Evolutionary conservation across 257 asterid species (phyloP).

Genomic region (Penstemon newberryi): DNA sequence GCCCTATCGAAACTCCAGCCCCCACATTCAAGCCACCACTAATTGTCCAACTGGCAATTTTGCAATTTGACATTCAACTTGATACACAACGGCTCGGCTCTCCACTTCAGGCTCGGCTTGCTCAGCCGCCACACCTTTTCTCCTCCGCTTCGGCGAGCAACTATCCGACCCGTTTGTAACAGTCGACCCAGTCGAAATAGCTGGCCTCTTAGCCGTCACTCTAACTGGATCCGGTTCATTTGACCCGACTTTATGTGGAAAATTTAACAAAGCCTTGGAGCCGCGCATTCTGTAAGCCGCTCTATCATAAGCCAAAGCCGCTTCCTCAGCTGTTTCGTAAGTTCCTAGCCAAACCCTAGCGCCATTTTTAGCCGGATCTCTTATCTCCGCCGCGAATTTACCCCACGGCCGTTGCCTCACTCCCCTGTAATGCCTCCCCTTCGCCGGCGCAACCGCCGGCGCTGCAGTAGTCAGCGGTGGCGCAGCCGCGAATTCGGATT

Average conservation of each 20-base stretch:
- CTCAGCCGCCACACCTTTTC: slow-evolving; percentile 38
- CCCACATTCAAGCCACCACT: no score
- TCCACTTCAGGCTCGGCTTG: slow-evolving; percentile 60
- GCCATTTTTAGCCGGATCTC: slow-evolving; percentile 89
- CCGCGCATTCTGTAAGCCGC: slow-evolving; percentile 96
- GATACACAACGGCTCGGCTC: slow-evolving; percentile 40
- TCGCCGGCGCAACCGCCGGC: slow-evolving; percentile 36
- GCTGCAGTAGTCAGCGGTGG: slow-evolving; percentile 24
- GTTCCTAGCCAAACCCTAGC: slow-evolving; percentile 96
- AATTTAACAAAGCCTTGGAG: slow-evolving; percentile 76
- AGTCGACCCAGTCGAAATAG: slow-evolving; percentile 45
- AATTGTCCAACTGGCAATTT: slow-evolving; percentile 31
- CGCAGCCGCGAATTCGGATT: slow-evolving; percentile 22
- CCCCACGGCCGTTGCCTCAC: slow-evolving; percentile 94
- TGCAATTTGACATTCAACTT: slow-evolving; percentile 40
- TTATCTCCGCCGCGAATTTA: slow-evolving; percentile 86
- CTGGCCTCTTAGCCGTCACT: slow-evolving; percentile 57
- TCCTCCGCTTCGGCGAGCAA: slow-evolving; percentile 64
- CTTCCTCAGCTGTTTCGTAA: slow-evolving; percentile 84
- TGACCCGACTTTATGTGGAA: slow-evolving; percentile 64
- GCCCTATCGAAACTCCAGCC: no score
- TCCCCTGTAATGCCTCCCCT: slow-evolving; percentile 72
- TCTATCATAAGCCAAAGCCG: slow-evolving; percentile 79
- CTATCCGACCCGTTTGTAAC: slow-evolving; percentile 36
- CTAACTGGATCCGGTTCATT: slow-evolving; percentile 92